phyloP scores from a whole-genome alignment of 192 early-diverging fungal species.

The Backusella psychrophila region DNA sequence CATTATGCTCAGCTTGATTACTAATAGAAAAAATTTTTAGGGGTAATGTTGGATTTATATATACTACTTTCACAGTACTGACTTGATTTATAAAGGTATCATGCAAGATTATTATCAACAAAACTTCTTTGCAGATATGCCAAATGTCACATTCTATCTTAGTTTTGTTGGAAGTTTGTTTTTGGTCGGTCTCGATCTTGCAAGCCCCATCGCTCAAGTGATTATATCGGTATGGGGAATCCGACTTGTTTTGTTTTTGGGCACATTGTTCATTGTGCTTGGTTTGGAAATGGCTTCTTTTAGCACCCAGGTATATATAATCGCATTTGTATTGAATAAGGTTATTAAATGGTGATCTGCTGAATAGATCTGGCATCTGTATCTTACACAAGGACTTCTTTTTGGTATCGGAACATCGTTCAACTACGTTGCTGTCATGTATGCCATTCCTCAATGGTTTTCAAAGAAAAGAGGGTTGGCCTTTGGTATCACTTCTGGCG shows the following conservation, averaged over 20 bases:
- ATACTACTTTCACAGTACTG: background rate
- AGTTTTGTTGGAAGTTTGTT: constrained; percentile 26
- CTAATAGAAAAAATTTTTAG: background rate
- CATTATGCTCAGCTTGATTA: background rate
- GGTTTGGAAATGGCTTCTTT: constrained; percentile 19
- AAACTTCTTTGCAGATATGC: constrained; percentile 13
- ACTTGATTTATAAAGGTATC: constrained; percentile 15
- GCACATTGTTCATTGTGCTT: constrained; percentile 6
- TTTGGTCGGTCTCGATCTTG: constrained; percentile 4
- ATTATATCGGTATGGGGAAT: constrained; percentile 10
- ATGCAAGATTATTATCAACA: constrained; percentile 35
- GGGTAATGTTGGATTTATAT: background rate
- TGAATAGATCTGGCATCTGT: constrained; percentile 52
- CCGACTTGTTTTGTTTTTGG: constrained; percentile 10
- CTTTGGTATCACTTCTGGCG: constrained; percentile 52
- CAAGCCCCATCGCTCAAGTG: constrained; percentile 21
- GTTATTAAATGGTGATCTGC: background rate
- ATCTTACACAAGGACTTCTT: constrained; percentile 56
- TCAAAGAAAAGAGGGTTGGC: constrained; percentile 53
- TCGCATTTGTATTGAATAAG: background rate
- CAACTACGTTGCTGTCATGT: constrained; percentile 21
- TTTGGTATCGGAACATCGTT: constrained; percentile 47
- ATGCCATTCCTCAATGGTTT: constrained; percentile 55
- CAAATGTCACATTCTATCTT: constrained; percentile 13
- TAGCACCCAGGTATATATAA: constrained; percentile 14